Percentiles rank a stretch among this genome's conserved stretches.
Evolutionary conservation across 345 rosid species (phyloP).

Genomic region (Luvunga scandens): DNA sequence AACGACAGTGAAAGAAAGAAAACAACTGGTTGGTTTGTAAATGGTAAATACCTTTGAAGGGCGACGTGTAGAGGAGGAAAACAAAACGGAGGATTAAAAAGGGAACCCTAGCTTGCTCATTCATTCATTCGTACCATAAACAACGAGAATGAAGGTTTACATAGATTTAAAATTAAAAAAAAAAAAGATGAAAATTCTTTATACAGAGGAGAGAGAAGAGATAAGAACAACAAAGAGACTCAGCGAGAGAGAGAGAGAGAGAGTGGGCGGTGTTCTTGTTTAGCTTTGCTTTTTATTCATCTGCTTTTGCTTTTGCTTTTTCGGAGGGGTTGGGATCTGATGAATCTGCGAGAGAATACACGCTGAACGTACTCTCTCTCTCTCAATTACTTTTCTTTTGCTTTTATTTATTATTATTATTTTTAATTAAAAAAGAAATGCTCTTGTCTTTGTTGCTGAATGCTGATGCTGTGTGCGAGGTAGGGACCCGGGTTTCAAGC

Average conservation of each 20-base stretch:
- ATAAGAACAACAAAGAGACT: constrained; percentile 8
- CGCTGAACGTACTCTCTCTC: constrained; percentile 14
- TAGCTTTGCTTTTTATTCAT: constrained; percentile 4
- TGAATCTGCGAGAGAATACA: constrained; percentile 41
- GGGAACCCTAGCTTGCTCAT: constrained; percentile 1
- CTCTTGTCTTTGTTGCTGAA: background rate
- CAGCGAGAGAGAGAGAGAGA: constrained; percentile 12
- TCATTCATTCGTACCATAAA: background rate
- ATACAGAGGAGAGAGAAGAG: constrained; percentile 19
- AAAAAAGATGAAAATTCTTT: background rate
- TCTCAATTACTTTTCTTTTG: background rate
- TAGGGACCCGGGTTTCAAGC: constrained; percentile 16
- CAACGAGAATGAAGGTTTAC: background rate
- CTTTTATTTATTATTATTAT: no score
- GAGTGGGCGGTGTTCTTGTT: background rate
- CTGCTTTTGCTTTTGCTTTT: constrained; percentile 18
- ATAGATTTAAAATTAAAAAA: background rate
- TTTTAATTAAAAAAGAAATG: no score
- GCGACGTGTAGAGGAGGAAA: background rate
- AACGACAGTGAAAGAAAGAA: background rate
- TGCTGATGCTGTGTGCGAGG: background rate
- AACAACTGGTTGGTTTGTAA: background rate
- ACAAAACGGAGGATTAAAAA: background rate
- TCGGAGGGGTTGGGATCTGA: constrained; percentile 24
- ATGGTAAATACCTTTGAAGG: background rate